Conservation (phyloP, 306 rosid species). For the Lablab purpureus region DNA sequence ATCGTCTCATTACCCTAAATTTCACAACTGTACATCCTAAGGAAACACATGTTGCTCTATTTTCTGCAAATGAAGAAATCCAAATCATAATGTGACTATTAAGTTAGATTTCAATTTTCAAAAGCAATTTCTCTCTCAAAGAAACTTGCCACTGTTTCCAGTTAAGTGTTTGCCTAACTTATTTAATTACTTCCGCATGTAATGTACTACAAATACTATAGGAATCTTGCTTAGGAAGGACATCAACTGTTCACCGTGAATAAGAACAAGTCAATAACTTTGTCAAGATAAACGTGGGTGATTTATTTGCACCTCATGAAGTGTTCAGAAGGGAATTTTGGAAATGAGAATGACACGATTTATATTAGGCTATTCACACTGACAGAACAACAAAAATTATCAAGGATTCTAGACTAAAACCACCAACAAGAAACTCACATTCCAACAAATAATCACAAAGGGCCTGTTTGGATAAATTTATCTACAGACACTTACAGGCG, state of each 20-base stretch:
- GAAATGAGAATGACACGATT: constrained; percentile 17
- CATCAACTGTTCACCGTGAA: constrained; percentile 14
- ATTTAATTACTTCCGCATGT: constrained; percentile 19
- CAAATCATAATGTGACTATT: constrained; percentile 6
- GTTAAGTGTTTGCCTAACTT: constrained; percentile 9
- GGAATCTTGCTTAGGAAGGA: constrained; percentile 7
- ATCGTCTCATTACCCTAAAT: neutral
- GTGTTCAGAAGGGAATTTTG: neutral
- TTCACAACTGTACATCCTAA: constrained; percentile 16
- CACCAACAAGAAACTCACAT: constrained; percentile 15
- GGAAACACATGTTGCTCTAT: constrained; percentile 12
- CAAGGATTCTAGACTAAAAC: constrained; percentile 16
- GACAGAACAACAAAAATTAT: neutral
- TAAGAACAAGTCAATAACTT: neutral
- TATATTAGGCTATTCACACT: neutral
- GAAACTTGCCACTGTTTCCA: constrained; percentile 8
- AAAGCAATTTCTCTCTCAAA: neutral
- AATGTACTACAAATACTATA: neutral
- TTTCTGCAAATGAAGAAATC: constrained; percentile 26
- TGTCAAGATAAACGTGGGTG: constrained; percentile 1
- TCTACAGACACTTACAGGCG: neutral
- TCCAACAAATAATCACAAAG: neutral
- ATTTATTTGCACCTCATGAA: constrained; percentile 3
- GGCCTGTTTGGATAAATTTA: neutral
- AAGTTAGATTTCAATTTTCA: neutral